Evolutionary conservation across 306 rosid genomes (phyloP).

Genomic region (Lablab purpureus): DNA sequence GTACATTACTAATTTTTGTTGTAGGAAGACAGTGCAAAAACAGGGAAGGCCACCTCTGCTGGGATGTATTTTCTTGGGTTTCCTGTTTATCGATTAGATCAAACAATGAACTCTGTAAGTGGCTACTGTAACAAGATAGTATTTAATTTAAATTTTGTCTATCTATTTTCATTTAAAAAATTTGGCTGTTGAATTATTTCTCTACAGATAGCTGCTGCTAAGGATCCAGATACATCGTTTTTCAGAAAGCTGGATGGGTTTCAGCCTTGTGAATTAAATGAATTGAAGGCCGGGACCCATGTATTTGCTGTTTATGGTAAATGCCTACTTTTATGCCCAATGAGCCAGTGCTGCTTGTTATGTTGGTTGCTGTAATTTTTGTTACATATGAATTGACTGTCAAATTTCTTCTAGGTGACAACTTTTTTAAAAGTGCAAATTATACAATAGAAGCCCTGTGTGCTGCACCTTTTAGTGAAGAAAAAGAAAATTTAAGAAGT

Average conservation of each 20-base stretch:
- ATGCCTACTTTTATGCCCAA: slow-evolving; percentile 29
- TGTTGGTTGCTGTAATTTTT: slow-evolving; percentile 36
- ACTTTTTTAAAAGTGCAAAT: slow-evolving; percentile 93
- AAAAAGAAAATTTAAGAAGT: slow-evolving; percentile 75
- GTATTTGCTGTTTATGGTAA: slow-evolving; percentile 94
- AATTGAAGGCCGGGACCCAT: slow-evolving; percentile 93
- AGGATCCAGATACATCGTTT: slow-evolving; percentile 96
- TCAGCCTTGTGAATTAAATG: slow-evolving; percentile 93
- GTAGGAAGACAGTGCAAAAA: slow-evolving; percentile 92
- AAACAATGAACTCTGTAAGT: slow-evolving; percentile 82
- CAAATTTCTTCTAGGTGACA: slow-evolving; percentile 78
- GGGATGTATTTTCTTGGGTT: slow-evolving; percentile 99
- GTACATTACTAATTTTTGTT: slow-evolving; percentile 45
- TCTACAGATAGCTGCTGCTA: slow-evolving; percentile 77
- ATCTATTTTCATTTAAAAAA: slow-evolving; percentile 10
- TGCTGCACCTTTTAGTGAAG: slow-evolving; percentile 76
- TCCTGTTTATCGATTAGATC: slow-evolving; percentile 95
- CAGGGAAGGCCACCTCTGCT: slow-evolving; percentile 89
- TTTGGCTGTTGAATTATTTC: slow-evolving; percentile 46
- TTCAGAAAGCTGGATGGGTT: slow-evolving; percentile 93
- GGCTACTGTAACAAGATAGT: slow-evolving; percentile 22
- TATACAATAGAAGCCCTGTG: slow-evolving; percentile 89
- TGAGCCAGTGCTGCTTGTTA: slow-evolving; percentile 21
- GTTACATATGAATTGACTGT: slow-evolving; percentile 31
- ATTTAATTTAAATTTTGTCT: slow-evolving; percentile 20